Evolutionary conservation across 768 basidiomycete genomes (phyloP).

Genomic region (Brasilioporus rufonigricans): DNA sequence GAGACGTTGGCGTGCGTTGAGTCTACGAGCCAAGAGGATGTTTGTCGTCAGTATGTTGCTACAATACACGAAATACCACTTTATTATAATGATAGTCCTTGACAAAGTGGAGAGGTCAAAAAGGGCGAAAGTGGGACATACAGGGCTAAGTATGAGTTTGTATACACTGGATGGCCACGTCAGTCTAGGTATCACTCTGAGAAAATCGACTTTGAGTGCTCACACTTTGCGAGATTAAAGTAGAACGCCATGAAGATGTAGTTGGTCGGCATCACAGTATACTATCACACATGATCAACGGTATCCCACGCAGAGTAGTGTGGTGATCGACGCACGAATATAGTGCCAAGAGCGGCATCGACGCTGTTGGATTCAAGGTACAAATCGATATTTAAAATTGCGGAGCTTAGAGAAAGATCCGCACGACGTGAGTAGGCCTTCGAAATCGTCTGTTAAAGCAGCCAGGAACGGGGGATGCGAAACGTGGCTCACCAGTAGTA

Average conservation of each 20-base stretch:
- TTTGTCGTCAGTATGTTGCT: neutral
- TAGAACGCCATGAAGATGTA: slow-evolving; percentile 56
- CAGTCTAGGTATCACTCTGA: neutral
- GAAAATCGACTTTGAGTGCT: slow-evolving; percentile 13
- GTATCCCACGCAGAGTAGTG: neutral
- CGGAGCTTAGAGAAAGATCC: slow-evolving; percentile 8
- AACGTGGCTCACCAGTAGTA: slow-evolving; percentile 47
- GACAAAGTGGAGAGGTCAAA: neutral
- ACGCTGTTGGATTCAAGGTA: slow-evolving; percentile 32
- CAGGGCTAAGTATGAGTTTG: slow-evolving; percentile 55
- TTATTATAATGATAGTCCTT: no score
- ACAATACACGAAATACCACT: neutral
- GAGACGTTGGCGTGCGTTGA: slow-evolving; percentile 46
- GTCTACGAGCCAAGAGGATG: slow-evolving; percentile 19
- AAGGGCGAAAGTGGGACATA: slow-evolving; percentile 9
- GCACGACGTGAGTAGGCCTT: slow-evolving; percentile 40
- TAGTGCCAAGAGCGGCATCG: slow-evolving; percentile 45
- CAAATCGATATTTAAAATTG: neutral
- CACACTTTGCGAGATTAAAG: slow-evolving; percentile 52
- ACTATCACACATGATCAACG: slow-evolving; percentile 22
- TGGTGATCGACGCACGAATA: slow-evolving; percentile 28
- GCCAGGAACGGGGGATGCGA: slow-evolving; percentile 11
- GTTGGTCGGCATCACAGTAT: slow-evolving; percentile 51
- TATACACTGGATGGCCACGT: slow-evolving; percentile 40
- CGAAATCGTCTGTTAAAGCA: slow-evolving; percentile 18